Percentiles rank a stretch among this genome's conserved stretches.
Evolutionary conservation across 208 protist species (phyloP).

Genomic region (Strigomonas culicis): DNA sequence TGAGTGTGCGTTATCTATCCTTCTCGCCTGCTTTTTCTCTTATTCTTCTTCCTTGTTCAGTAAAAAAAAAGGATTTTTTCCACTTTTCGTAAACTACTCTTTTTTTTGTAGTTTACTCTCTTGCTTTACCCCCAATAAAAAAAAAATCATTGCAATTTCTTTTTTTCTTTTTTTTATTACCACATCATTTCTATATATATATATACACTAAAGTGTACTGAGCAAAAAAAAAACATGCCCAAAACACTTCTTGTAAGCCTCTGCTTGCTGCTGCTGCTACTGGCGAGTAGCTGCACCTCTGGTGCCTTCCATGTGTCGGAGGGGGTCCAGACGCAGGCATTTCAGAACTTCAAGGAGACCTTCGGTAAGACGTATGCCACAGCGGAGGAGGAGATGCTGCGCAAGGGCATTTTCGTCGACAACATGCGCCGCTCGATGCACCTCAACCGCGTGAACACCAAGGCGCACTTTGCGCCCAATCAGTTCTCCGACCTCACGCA

Average conservation of each 20-base stretch:
- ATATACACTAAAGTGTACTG: neutral
- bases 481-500: constrained; percentile 48
- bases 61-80: too few relatives aligned
- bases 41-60: neutral
- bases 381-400: constrained; percentile 40
- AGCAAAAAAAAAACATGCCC: constrained; percentile 5
- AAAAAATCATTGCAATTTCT: neutral
- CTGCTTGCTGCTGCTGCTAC: constrained; percentile 13
- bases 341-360: constrained; percentile 63
- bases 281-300: neutral
- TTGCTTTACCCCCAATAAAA: neutral
- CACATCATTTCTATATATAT: too few relatives aligned
- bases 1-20: neutral
- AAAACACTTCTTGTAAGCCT: constrained; percentile 10
- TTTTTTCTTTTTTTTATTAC: neutral
- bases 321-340: constrained; percentile 21
- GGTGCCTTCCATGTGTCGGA: neutral
- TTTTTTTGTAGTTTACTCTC: constrained; percentile 8
- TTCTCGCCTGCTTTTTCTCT: neutral
- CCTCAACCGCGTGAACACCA: constrained; percentile 44
- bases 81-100: constrained; percentile 7
- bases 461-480: constrained; percentile 46
- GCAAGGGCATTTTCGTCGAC: constrained; percentile 46
- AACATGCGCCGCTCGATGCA: constrained; percentile 46
- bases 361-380: constrained; percentile 64